Evolutionary conservation across 441 rosid genomes (phyloP), one percentile per base, ranked within the genome.

Genomic region (Gossypium lobatum): DNA sequence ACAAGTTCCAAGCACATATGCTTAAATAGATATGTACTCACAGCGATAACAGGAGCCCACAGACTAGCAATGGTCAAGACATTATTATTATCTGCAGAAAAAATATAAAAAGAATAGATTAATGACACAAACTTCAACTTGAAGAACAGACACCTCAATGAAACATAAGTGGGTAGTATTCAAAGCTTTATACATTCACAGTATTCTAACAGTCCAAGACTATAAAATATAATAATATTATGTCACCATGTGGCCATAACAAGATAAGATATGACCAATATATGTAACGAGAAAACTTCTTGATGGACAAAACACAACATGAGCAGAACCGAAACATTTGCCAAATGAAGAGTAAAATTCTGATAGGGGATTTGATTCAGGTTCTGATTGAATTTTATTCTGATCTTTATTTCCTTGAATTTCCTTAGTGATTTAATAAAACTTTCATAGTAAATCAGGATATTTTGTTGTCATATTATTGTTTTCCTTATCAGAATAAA

Each of bases 11-110:
- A 37, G 52, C 23, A 18, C 73, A 54, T 34, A 70, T 61, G 52
- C 58, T 25, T n/a, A 23, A 72, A 45, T 52, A 66, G 76, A 75
- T 74, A 80, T 70, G 58, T 70, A 85, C 99, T 92, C 80, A 96
- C 99, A 76, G 98, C 97, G 37, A 93, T 48, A 75, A 96, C 95
- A 69, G 99, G 99, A 82, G 98, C 99, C 99, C 99, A 96, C 53
- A 96, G 82, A 86, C 98, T 85, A 72, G 80, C 96, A 26, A 93
- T 50, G 42, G 98, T 93, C 89, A 96, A 82, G 72, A 76, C 86
- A 82, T 96, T 86, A 72, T 96, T 55, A 86, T 96, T 92, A 77
- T 86, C 99, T 96, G 96, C 82, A 21, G 63, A 70, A 53, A 42
- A 50, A 85, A 73, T 72, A 74, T 63, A 46, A 73, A 31, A 79